Percentiles rank a stretch among this genome's conserved stretches.
Conservation (phyloP, 306 rosid species). For the Prunus padus region DNA sequence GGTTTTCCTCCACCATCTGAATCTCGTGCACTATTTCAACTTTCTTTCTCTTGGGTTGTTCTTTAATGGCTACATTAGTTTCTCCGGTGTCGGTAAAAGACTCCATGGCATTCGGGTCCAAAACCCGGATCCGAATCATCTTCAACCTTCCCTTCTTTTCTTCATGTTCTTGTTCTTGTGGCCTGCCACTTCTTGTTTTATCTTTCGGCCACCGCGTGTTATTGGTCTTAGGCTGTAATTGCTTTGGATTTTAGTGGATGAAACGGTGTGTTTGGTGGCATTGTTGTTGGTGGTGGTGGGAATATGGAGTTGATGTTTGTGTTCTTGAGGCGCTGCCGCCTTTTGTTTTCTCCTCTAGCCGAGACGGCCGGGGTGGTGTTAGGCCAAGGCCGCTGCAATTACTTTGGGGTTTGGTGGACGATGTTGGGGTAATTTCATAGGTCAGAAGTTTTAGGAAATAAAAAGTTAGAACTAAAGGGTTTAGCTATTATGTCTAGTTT, state of each 20-base stretch:
- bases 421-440: no score
- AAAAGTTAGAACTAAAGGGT: no score
- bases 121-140: neutral
- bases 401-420: no score
- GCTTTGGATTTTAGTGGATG: neutral
- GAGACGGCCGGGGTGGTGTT: no score
- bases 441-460: no score
- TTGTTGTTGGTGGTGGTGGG: neutral
- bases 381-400: no score
- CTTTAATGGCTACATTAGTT: neutral
- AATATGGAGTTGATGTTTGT: no score
- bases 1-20: neutral
- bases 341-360: no score
- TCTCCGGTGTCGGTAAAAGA: neutral
- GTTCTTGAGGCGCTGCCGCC: no score
- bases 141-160: neutral
- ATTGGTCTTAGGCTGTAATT: neutral
- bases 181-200: neutral
- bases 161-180: neutral
- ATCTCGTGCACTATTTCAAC: neutral
- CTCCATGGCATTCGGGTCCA: neutral
- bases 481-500: no score
- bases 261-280: no score
- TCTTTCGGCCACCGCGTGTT: neutral
- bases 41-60: neutral